These are phyloP conservation scores for Porphyrellus cyaneotinctus DNA, from an alignment of 768 basidiomycete species.

Conservation along the genomic window DNA sequence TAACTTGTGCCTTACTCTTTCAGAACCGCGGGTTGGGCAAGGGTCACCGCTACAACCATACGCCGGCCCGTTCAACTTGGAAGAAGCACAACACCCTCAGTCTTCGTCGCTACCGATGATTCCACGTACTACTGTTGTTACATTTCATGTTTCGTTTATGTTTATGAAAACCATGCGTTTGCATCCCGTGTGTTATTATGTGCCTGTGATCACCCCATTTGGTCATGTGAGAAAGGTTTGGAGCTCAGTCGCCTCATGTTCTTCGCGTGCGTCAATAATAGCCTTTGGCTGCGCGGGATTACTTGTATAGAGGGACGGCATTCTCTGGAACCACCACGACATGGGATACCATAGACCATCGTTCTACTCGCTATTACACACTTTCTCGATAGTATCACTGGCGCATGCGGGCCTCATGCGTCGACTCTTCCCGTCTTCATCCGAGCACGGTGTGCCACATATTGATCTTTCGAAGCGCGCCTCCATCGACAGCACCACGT, in stretches of 20 bases:
- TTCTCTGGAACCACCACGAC: constrained; percentile 6
- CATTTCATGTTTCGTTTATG: constrained; percentile 16
- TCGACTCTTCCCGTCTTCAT: not conserved
- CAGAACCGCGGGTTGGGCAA: constrained; percentile 98
- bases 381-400: constrained; percentile 11
- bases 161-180: constrained; percentile 14
- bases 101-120: constrained; percentile 80
- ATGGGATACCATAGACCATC: constrained; percentile 13
- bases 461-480: constrained; percentile 14
- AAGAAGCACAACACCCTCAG: constrained; percentile 98
- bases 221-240: constrained; percentile 4
- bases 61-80: constrained; percentile 88
- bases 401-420: constrained; percentile 12
- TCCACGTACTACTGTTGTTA: constrained; percentile 4
- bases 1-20: constrained; percentile 1
- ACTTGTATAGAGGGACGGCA: constrained; percentile 1
- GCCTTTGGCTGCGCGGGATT: constrained; percentile 5
- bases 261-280: constrained; percentile 14
- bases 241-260: constrained; percentile 16
- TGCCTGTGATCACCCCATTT: not conserved
- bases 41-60: constrained; percentile 91
- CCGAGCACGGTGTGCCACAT: not conserved
- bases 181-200: not conserved
- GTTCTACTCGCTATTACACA: constrained; percentile 12
- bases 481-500: constrained; percentile 33